Evolutionary conservation across 768 basidiomycete species (phyloP).

Genomic region (Cytidiella melzeri): DNA sequence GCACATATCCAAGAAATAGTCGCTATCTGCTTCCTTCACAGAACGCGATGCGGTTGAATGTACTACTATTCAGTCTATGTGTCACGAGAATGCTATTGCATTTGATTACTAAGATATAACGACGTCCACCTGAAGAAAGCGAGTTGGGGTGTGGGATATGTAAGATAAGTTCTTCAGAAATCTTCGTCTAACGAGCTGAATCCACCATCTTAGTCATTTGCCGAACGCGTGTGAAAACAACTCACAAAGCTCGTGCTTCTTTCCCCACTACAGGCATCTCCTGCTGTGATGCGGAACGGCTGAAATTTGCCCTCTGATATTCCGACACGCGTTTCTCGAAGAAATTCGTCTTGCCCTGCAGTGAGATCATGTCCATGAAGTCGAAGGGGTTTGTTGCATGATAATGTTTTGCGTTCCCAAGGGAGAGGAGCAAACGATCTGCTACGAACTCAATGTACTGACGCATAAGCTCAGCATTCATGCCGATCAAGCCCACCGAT

Average conservation of each 20-base stretch:
- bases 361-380: conserved; percentile 93
- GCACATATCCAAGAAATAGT: conserved; percentile 21
- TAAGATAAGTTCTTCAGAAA: too few relatives aligned
- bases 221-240: not conserved
- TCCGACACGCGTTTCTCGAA: conserved; percentile 94
- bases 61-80: not conserved
- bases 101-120: too few relatives aligned
- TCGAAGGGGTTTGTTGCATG: conserved; percentile 78
- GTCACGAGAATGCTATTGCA: not conserved
- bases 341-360: conserved; percentile 96
- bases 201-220: conserved; percentile 1
- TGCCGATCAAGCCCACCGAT: conserved; percentile 82
- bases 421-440: conserved; percentile 76
- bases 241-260: conserved; percentile 34
- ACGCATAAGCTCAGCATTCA: conserved; percentile 86
- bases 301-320: conserved; percentile 64
- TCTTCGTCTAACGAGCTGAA: conserved; percentile 37
- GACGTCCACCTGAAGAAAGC: too few relatives aligned
- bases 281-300: conserved; percentile 13
- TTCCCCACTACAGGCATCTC: conserved; percentile 3
- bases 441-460: conserved; percentile 92
- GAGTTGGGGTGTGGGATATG: too few relatives aligned
- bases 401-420: conserved; percentile 81
- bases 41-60: not conserved
- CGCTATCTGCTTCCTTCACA: not conserved